Base-by-base conservation (phyloP, 2,329 filamentous ascomycete genomes). In the Colletotrichum caudatum region DNA sequence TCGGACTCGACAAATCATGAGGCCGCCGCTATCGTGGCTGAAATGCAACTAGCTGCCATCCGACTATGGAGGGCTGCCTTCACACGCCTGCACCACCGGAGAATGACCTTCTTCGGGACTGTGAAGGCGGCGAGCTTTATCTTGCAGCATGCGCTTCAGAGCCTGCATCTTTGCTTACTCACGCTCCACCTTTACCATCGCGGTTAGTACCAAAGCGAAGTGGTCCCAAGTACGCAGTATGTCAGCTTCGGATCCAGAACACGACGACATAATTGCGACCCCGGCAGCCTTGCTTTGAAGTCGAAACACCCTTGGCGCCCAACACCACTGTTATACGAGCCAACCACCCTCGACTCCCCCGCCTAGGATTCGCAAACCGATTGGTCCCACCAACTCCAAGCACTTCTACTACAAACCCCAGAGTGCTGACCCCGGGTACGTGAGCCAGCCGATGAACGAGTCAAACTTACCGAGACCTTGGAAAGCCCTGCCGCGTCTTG, bases 401-500 rank as follows among this genome's bases (percentile, higher is more conserved):
- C 41, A 41, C 29, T 29, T 4, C 29, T 29, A 29, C 60, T 18
- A 5, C 23, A 57, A 1, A 12, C 37, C 23, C 37, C 9, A 35
- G 20, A 33, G 12, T 58, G 11, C 8, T 59, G 26, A 26, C 53
- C 33, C 35, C 46, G 46, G 46, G 46, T 48, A 58, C 56, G 41
- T 41, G 5, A 26, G n/a, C n/a, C n/a, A 67, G 63, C 29, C 58
- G 44, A 33, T 23, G 4, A 23, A 53, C 33, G 18, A 53, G 58
- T 60, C 20, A 64, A 50, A 23, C 39, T 61, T 69, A 50, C 69
- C 69, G 59, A 44, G 41, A 16, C 59, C 60, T 56, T 37, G 46
- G 59, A 69, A 64, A 37, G 12, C 26, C 59, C 60, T 64, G 29
- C 44, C 59, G 54, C 18, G 50, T 63, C 54, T 60, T 46, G 59